Base-by-base conservation (phyloP, 768 basidiomycete species). In the Brasilioporus rufonigricans region DNA sequence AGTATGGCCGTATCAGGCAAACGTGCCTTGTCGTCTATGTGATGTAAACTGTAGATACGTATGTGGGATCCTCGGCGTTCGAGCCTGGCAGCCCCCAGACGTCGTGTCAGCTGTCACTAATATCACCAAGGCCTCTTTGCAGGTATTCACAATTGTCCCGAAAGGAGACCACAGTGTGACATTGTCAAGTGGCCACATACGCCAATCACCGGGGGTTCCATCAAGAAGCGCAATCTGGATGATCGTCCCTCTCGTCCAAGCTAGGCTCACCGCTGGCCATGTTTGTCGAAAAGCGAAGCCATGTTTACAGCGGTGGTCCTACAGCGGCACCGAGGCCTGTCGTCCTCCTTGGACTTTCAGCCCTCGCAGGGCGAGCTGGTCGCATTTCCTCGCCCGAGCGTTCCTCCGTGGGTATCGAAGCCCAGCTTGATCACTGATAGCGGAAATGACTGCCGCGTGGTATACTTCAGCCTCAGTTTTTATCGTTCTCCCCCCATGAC, bases 381-480 rank as follows among this genome's bases (percentile, higher is more conserved):
- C 19, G 31, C 32, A 38, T 35, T 9, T 5, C 31, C 18, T 40
- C 32, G 4, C 4, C 27, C 9, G 27, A 9, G 44, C 29, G 24
- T 50, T n/a, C 36, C 38, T 36, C 5, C 43, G 51, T 32, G 35
- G 35, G 35, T n/a, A 53, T 52, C 26, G 55, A 53, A 32, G 43
- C 19, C 23, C 36, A 27, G 35, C 47, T 16, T 47, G 55, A 26
- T 39, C 32, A 55, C 8, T 26, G 65, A 67, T 67, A 69, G 56
- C 66, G 66, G 66, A 67, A 58, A 67, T 67, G 60, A 60, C 35
- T 39, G 23, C 56, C 59, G 51, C 60, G 57, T 62, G 63, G 47
- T 36, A 39, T 31, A 8, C 19, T 44, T n/a, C 38, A 52, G 31
- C 40, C 29, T 45, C n/a, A 23, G n/a, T 52, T 16, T 7, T n/a